Percentiles rank a stretch among this genome's conserved stretches.
Evolutionary conservation across 169 alveolate species (phyloP).

Genomic region (Babesia divergens): DNA sequence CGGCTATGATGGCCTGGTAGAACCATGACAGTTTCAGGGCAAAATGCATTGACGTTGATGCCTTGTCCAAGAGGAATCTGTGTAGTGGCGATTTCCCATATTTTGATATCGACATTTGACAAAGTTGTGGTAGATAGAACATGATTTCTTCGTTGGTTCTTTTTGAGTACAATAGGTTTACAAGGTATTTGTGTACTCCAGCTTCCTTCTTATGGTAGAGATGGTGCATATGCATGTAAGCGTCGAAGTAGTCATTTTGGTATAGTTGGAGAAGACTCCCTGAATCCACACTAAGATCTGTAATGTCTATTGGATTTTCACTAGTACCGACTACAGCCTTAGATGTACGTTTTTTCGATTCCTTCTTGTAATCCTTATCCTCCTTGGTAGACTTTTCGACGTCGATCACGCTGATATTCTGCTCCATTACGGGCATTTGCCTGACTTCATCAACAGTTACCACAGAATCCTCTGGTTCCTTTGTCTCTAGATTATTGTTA

Average conservation of each 20-base stretch:
- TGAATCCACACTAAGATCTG: conserved; percentile 51
- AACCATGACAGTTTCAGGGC: conserved; percentile 86
- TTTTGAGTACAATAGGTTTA: conserved; percentile 82
- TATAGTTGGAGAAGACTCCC: conserved; percentile 84
- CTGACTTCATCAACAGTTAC: too few relatives aligned
- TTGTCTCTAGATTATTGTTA: too few relatives aligned
- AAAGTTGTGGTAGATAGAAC: conserved; percentile 81
- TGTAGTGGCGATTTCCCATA: conserved; percentile 76
- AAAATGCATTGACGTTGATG: conserved; percentile 84
- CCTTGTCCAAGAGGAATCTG: conserved; percentile 79
- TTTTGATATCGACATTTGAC: conserved; percentile 69
- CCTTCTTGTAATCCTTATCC: conserved; percentile 32
- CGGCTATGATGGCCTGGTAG: conserved; percentile 81
- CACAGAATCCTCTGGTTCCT: too few relatives aligned
- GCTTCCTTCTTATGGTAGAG: conserved; percentile 82
- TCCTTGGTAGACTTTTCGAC: too few relatives aligned
- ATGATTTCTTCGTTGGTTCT: conserved; percentile 77
- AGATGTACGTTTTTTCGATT: background rate
- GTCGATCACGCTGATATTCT: too few relatives aligned
- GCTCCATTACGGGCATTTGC: too few relatives aligned
- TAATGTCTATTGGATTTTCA: conserved; percentile 59
- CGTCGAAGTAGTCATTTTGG: conserved; percentile 87
- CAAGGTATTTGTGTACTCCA: conserved; percentile 88
- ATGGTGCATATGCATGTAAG: conserved; percentile 84
- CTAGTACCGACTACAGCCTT: conserved; percentile 39